These are phyloP conservation scores for Aspergillus sp. DNA, from an alignment of 2,329 filamentous ascomycete species.

Conservation along the genomic window DNA sequence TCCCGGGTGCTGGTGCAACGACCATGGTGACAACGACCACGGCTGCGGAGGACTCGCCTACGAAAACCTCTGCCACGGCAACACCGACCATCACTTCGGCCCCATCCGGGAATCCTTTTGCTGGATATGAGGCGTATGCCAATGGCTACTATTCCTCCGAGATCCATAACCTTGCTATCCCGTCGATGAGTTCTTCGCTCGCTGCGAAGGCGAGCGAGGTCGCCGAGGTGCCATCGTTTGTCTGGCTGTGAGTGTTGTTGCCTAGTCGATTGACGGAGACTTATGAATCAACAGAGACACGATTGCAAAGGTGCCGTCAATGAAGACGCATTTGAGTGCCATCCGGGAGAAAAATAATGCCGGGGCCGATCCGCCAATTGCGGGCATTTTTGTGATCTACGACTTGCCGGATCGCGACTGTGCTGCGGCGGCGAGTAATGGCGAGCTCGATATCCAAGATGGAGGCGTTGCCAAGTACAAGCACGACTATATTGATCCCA, in stretches of 20 bases:
- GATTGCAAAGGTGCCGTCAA: conserved; percentile 39
- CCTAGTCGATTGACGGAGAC: not conserved
- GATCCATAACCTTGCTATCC: conserved; percentile 49
- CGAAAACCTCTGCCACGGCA: too few relatives aligned
- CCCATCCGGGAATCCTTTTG: conserved; percentile 43
- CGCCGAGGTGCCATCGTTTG: conserved; percentile 43
- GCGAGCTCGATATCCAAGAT: conserved; percentile 50
- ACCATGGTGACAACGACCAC: not conserved
- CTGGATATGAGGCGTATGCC: conserved; percentile 41
- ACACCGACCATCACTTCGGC: not conserved
- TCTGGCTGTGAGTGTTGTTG: conserved; percentile 39
- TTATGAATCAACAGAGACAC: conserved; percentile 30
- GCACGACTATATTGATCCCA: conserved; percentile 47
- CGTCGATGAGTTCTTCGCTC: conserved; percentile 49
- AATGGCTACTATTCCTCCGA: conserved; percentile 48
- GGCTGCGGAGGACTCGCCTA: not conserved
- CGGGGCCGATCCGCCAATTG: conserved; percentile 39
- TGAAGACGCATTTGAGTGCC: conserved; percentile 40
- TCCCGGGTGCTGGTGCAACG: not conserved
- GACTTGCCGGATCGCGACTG: conserved; percentile 57
- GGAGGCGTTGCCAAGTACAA: conserved; percentile 44
- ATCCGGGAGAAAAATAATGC: conserved; percentile 40
- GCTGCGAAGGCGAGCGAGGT: conserved; percentile 42
- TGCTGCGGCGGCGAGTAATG: conserved; percentile 54
- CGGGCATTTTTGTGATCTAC: conserved; percentile 51